Base-by-base conservation (phyloP, 2,329 filamentous ascomycete species). In the Clarireedia sp. region DNA sequence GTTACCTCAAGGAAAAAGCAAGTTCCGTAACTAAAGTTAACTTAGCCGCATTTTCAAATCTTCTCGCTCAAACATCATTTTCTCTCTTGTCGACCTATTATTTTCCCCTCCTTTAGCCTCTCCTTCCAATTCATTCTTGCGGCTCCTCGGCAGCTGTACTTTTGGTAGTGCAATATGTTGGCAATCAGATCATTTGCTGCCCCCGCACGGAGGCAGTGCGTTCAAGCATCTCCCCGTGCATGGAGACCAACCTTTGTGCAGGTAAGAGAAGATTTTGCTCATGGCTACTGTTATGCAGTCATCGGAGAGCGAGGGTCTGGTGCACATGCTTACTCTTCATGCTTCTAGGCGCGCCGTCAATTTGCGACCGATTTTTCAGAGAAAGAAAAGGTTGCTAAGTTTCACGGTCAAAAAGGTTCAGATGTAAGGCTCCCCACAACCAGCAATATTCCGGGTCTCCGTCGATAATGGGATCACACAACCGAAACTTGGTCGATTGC, bases 401-500 rank as follows among this genome's bases (percentile, higher is more conserved):
- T 96, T 79, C 86, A 89, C 69, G 94, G 92, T 66, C 80, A 83
- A 71, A 96, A 95, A 78, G 89, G 88, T 71, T 77, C 86, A 71
- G 86, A 92, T 79, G 89, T 94, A 84, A 73, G 87, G 77, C 63
- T 62, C 47, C 54, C 54, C 48, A 47, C 54, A 47, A 43, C 48
- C 46, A 23, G 9, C 59, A 56, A 63, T 60, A 12, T 17, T 37
- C 49, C 52, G 26, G 24, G 40, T 9, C 16, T n/a, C 4, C 12
- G 43, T 26, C 46, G 24, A 26, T 16, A 21, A 44, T 21, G 19
- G 10, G 21, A 23, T 37, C 17, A 24, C 19, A 26, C 33, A 50
- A 56, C 56, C 58, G 41, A 48, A 60, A 60, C 51, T 63, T 63
- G 64, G 66, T 64, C 63, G 62, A 52, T 57, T 57, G 54, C 19